Evolutionary conservation across 1,284 basidiomycete species (phyloP).

Genomic region (Apiotrichum domesticum): DNA sequence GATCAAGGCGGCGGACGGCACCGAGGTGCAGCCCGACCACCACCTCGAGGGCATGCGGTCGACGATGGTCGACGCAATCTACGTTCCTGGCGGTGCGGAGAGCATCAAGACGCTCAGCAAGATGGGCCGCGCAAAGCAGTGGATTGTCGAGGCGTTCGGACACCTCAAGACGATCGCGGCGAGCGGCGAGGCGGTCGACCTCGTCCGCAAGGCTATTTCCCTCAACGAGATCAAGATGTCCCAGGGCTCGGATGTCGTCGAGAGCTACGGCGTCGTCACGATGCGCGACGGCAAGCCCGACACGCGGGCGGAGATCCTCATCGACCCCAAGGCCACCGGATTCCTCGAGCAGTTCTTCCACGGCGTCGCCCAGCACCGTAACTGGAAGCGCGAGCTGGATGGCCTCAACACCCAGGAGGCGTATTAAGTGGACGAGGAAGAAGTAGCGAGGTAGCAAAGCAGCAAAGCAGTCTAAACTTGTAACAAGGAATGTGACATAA

Average conservation of each 20-base stretch:
- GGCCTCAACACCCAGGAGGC: neutral
- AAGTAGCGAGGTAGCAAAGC: no score
- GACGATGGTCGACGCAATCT: slow-evolving; percentile 70
- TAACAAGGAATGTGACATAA: no score
- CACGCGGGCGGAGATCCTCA: neutral
- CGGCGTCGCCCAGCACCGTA: neutral
- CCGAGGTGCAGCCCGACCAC: slow-evolving; percentile 24
- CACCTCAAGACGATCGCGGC: slow-evolving; percentile 73
- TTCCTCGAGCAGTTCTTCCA: neutral
- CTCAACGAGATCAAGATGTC: neutral
- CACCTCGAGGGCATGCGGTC: slow-evolving; percentile 59
- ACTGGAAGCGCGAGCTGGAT: slow-evolving; percentile 2
- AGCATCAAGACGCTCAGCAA: slow-evolving; percentile 44
- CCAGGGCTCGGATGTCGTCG: neutral
- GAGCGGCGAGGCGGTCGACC: slow-evolving; percentile 51
- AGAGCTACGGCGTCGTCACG: slow-evolving; percentile 1
- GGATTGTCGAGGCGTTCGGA: slow-evolving; percentile 69
- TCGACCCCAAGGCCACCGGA: neutral
- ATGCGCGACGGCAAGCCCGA: neutral
- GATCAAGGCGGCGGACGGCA: slow-evolving; percentile 48
- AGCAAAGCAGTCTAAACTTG: no score
- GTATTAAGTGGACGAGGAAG: neutral
- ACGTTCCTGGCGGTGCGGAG: slow-evolving; percentile 59
- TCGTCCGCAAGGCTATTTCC: neutral
- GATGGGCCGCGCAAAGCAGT: slow-evolving; percentile 50